Base-by-base conservation (phyloP, 495 filamentous ascomycete species). In the Podospora sp. region DNA sequence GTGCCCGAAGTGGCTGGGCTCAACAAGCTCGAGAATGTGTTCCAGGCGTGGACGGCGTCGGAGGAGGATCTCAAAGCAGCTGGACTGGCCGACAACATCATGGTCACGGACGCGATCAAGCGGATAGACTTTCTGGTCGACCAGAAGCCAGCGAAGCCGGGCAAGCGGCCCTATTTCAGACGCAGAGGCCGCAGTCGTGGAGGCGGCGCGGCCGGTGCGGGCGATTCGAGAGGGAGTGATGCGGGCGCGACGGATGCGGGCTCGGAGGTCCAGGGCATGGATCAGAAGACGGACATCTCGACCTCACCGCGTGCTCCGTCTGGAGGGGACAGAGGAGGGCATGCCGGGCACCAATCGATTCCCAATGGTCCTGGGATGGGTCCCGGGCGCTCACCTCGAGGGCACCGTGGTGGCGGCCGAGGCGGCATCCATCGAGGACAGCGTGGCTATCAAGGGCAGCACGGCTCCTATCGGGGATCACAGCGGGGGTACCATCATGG, bases 31-130 rank as follows among this genome's bases (percentile, higher is more conserved):
- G 85, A 88, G 74, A 78, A 85, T 26, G 71, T 90, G 24, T 91
- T 88, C 68, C 89, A 90, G 68, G 83, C 86, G 0, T 91, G 87
- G 84, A 87, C 84, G 14, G 79, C 89, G 36, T 72, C 76, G 0
- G 77, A 80, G 16, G 79, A 83, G 18, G 81, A 84, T 67, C 82
- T 83, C 72, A 78, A 81, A 60, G 73, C 79, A 4, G 67, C 86
- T 4, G 85, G 85, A 0, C 72, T 91, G 5, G 74, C 70, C 0
- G 84, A 81, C 0, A 73, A 78, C 22, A 64, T 78, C 40, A 86
- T 90, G 69, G 84, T 81, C 65, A 85, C 87, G 56, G 76, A 84
- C 36, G 86, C 88, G 6, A 63, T 89, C 40, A 82, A 85, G 65
- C 79, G 76, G 57, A 89, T 90, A 36, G 73, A 84, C 2, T 90